phyloP scores from a whole-genome alignment of 2,329 filamentous ascomycete genomes.

The Coniochaeta pulveracea region DNA sequence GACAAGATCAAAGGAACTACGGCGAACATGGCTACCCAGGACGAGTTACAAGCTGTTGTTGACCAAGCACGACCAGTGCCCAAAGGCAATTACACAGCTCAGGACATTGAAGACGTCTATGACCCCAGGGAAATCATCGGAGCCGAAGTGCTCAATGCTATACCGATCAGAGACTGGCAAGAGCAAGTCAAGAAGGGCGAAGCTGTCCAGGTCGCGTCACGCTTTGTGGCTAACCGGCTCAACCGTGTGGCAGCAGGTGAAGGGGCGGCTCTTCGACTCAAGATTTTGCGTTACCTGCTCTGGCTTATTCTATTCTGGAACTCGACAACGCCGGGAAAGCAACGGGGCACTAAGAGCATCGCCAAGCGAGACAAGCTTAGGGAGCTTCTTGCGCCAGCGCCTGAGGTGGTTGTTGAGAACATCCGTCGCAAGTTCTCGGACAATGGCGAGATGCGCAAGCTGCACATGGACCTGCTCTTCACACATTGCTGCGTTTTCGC shows the following conservation, averaged over 20 bases:
- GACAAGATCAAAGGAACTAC: slow-evolving; percentile 50
- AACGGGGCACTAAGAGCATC: slow-evolving; percentile 36
- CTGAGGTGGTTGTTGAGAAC: slow-evolving; percentile 51
- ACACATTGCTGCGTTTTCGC: slow-evolving; percentile 64
- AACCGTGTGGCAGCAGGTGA: slow-evolving; percentile 40
- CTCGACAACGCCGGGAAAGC: slow-evolving; percentile 30
- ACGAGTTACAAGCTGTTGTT: slow-evolving; percentile 52
- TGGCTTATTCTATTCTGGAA: slow-evolving; percentile 44
- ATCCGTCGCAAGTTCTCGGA: slow-evolving; percentile 61
- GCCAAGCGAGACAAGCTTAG: slow-evolving; percentile 52
- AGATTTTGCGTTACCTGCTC: slow-evolving; percentile 48
- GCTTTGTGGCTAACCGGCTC: slow-evolving; percentile 56
- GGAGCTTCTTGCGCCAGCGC: slow-evolving; percentile 42
- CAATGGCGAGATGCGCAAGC: slow-evolving; percentile 54
- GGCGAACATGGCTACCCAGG: slow-evolving; percentile 53
- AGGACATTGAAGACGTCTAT: slow-evolving; percentile 63
- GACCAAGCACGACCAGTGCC: slow-evolving; percentile 65
- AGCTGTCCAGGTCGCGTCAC: slow-evolving; percentile 43
- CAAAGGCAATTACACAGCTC: slow-evolving; percentile 54
- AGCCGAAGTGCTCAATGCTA: slow-evolving; percentile 50
- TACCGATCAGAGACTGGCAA: slow-evolving; percentile 66
- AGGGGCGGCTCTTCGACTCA: slow-evolving; percentile 39
- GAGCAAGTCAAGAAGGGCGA: slow-evolving; percentile 49
- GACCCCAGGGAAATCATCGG: slow-evolving; percentile 55
- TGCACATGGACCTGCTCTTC: slow-evolving; percentile 59